phyloP scores from a whole-genome alignment of 352 stramenopile species.

The Lagenidium giganteum region DNA sequence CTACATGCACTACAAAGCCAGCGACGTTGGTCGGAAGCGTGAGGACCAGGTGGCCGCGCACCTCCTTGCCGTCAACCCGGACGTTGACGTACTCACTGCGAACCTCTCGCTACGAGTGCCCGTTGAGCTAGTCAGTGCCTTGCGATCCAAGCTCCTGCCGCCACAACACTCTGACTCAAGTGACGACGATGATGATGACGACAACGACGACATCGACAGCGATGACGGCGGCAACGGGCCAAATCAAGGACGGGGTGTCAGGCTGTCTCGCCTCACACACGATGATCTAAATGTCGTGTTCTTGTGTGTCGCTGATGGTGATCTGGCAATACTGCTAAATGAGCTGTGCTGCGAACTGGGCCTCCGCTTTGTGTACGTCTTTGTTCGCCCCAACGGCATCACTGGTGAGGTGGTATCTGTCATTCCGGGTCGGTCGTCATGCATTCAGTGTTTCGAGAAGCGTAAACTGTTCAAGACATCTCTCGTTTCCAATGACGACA shows the following conservation, averaged over 20 bases:
- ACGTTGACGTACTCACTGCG: constrained; percentile 18
- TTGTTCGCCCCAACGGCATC: constrained; percentile 25
- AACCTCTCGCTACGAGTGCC: constrained; percentile 10
- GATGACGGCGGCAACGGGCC: constrained; percentile 1
- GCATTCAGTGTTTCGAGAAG: constrained; percentile 40
- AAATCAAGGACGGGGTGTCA: background rate
- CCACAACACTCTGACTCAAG: background rate
- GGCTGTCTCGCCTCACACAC: background rate
- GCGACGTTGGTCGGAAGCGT: constrained; percentile 21
- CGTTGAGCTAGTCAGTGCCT: constrained; percentile 4
- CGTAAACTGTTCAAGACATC: constrained; percentile 28
- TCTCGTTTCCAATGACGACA: background rate
- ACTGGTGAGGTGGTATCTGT: constrained; percentile 32
- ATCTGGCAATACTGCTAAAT: constrained; percentile 33
- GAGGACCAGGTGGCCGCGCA: constrained; percentile 25
- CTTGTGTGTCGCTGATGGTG: constrained; percentile 18
- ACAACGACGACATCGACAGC: constrained; percentile 1
- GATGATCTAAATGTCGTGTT: constrained; percentile 24
- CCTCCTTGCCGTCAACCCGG: constrained; percentile 23
- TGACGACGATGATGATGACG: constrained; percentile 2
- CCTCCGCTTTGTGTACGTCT: constrained; percentile 27
- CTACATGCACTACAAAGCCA: constrained; percentile 23
- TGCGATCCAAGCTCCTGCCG: constrained; percentile 7
- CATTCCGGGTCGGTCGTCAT: constrained; percentile 27
- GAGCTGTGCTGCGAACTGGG: constrained; percentile 33